These are phyloP conservation scores for Penicillium paxilli DNA, from an alignment of 495 filamentous ascomycete species.

Conservation along the genomic window DNA sequence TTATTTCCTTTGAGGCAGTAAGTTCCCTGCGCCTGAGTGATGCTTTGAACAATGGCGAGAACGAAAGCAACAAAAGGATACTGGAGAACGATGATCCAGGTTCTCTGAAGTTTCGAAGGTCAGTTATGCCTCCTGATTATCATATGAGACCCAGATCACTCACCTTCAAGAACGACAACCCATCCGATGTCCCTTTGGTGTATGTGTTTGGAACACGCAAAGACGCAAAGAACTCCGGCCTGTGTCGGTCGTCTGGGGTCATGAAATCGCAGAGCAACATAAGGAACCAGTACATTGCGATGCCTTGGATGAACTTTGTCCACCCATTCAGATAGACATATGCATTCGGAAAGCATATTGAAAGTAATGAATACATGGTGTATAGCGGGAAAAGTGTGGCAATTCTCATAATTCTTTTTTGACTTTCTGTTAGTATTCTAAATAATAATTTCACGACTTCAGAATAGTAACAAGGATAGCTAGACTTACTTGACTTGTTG, in stretches of 20 bases:
- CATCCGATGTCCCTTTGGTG: constrained; percentile 12
- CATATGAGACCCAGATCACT: background rate
- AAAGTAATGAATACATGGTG: constrained; percentile 27
- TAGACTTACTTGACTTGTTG: constrained; percentile 31
- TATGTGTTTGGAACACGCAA: constrained; percentile 15
- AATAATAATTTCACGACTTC: background rate
- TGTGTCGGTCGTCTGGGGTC: constrained; percentile 15
- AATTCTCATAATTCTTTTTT: constrained; percentile 25
- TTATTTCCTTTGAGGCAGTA: constrained; percentile 31
- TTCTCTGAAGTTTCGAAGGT: constrained; percentile 10
- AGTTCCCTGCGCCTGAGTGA: constrained; percentile 26
- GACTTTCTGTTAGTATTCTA: background rate
- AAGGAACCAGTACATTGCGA: constrained; percentile 32
- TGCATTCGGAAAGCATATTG: constrained; percentile 23
- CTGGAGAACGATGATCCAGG: constrained; percentile 28
- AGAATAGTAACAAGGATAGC: background rate
- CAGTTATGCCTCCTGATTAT: background rate
- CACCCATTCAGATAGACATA: constrained; percentile 32
- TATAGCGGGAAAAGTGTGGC: constrained; percentile 25
- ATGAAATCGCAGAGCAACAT: constrained; percentile 34
- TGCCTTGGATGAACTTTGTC: constrained; percentile 28
- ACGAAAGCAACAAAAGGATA: constrained; percentile 29
- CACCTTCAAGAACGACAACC: constrained; percentile 22
- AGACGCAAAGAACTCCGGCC: constrained; percentile 23
- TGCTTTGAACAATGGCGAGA: constrained; percentile 24